Base-by-base conservation (phyloP, 2,329 filamentous ascomycete species). In the Aspergillus hortae region DNA sequence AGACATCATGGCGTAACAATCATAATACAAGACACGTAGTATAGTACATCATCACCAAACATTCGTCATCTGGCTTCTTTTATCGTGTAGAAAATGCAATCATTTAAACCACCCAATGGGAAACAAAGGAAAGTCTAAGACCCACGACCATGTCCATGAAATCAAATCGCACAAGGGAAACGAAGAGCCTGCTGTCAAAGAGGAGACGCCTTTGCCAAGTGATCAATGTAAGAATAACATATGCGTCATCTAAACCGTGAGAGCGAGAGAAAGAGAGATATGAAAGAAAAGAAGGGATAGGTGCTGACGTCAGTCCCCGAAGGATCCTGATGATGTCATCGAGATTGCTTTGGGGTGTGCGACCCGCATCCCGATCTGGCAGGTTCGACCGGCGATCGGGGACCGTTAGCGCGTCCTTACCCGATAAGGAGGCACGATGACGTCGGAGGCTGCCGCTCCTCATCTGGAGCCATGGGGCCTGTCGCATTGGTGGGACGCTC, bases 271-370 rank as follows among this genome's bases (percentile, higher is more conserved):
- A 9, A 30, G 10, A 30, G 10, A 30, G 27, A 30, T 9, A 30
- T 2, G 10, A 11, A 30, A 2, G 10, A 30, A 40, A 27, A 35
- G 19, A 25, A 33, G 46, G 49, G 41, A 11, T 11, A 11, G 11
- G 36, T 14, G 36, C 15, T 48, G 47, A 56, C 53, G 55, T 56
- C 55, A 53, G 27, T 49, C 51, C 17, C 10, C 27, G 21, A 43
- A 33, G 44, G 10, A 10, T 23, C 35, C 42, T 25, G 21, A 48
- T 64, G 62, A 64, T 53, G 56, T 64, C 62, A 64, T 56, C 30
- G 25, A 19, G 46, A 44, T 49, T 42, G 47, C 32, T 36, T 48
- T 48, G 51, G 53, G 50, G 51, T 49, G 51, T 33, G 48, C 46
- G 51, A 53, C 47, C 51, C 48, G 19, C 49, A 48, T n/a, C 46